Evolutionary conservation across 805 yeast genomes (phyloP), one percentile per base, ranked within the genome.

Genomic region (Yarrowia sp.): DNA sequence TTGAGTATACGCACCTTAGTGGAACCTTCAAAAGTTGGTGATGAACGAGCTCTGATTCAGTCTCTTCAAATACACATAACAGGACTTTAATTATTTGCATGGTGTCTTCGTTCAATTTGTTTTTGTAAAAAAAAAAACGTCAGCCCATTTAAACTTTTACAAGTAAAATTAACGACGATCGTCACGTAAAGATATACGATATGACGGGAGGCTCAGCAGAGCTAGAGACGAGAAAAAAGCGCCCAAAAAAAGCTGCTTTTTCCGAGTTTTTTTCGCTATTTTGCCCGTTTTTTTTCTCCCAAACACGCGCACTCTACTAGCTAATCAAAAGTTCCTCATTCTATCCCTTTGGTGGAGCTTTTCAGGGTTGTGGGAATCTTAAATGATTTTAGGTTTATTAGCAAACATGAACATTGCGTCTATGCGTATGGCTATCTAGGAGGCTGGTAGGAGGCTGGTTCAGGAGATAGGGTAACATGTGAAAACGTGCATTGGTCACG

Each of bases 351-450:
- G n/a, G n/a, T n/a, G n/a, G n/a, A 3, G 22, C 14, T 18, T 16
- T 2, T 2, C 4, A 39, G 44, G 29, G 44, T n/a, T 32, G 16
- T 19, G 51, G 51, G 12, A 44, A 44, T 35, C 21, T 18, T 44
- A 44, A 16, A 2, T 6, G 6, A 3, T 6, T 27, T 19, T 14
- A 44, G 56, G 39, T 31, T 47, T 16, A 27, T 32, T 18, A 47
- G 56, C 56, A 47, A 47, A 47, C 56, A 47, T 47, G 25, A 33
- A 47, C 27, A 24, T 47, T 47, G 56, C 56, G 21, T 47, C 56
- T 33, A 32, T 32, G 56, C 56, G 31, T 47, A 31, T 47, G 39
- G 39, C 29, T 27, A 42, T 42, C 33, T 38, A n/a, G 25, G 29
- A 22, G 39, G 39, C 41, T 47, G 56, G 31, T 14, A 6, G 31